A percentile compares a stretch with the other conserved stretches of the same genome.
Conservation (phyloP, 1,284 basidiomycete genomes). For the Singerocomus rubriflavus region DNA sequence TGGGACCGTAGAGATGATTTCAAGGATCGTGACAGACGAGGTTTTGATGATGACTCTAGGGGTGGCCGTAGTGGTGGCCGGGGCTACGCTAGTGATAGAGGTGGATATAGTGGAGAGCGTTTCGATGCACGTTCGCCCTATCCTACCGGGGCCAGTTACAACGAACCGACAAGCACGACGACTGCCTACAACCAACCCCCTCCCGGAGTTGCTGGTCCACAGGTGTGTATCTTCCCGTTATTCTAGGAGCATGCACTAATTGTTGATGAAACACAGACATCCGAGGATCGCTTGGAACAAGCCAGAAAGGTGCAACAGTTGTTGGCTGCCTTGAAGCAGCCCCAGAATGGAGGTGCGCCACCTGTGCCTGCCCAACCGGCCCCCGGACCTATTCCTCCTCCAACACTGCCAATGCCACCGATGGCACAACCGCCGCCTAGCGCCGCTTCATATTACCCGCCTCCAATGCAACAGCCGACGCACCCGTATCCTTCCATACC, state of each 20-base stretch:
- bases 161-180: constrained; percentile 26
- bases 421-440: constrained; percentile 36
- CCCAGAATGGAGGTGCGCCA: constrained; percentile 39
- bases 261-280: constrained; percentile 19
- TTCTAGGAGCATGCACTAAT: neutral
- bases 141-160: constrained; percentile 32
- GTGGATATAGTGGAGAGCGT: constrained; percentile 36
- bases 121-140: constrained; percentile 35
- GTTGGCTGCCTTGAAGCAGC: constrained; percentile 74
- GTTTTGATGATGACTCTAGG: constrained; percentile 45
- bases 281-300: constrained; percentile 75
- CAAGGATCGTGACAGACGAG: constrained; percentile 47
- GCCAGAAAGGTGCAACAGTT: constrained; percentile 80
- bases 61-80: constrained; percentile 37
- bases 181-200: constrained; percentile 24
- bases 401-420: constrained; percentile 33
- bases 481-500: constrained; percentile 38
- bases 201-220: constrained; percentile 10
- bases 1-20: constrained; percentile 45
- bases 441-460: constrained; percentile 41
- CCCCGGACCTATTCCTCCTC: constrained; percentile 34
- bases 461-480: constrained; percentile 35
- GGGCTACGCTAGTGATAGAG: constrained; percentile 35
- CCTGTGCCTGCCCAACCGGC: constrained; percentile 31
- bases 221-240: constrained; percentile 19